Evolutionary conservation across 306 rosid species (phyloP).

Genomic region (Nissolia schottii): DNA sequence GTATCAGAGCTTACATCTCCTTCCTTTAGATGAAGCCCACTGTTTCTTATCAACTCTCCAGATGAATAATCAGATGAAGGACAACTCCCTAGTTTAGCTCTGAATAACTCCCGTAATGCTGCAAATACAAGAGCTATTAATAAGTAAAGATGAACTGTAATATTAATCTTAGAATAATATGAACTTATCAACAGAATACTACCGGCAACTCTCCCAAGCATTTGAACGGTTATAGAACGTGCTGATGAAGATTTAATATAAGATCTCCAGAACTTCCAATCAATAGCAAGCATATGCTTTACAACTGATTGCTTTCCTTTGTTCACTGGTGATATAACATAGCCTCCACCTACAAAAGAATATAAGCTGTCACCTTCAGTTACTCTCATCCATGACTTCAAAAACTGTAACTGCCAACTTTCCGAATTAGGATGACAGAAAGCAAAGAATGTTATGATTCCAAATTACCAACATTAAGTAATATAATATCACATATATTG

Average conservation of each 20-base stretch:
- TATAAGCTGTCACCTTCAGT: constrained; percentile 29
- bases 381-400: background rate
- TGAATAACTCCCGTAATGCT: constrained; percentile 81
- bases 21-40: constrained; percentile 34
- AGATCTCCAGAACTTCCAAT: constrained; percentile 93
- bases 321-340: constrained; percentile 72
- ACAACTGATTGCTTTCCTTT: constrained; percentile 83
- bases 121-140: constrained; percentile 28
- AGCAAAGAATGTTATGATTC: constrained; percentile 16
- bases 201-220: constrained; percentile 97
- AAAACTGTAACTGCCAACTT: constrained; percentile 8
- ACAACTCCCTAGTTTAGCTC: constrained; percentile 50
- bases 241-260: constrained; percentile 76
- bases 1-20: constrained; percentile 39
- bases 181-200: constrained; percentile 11
- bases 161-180: constrained; percentile 6
- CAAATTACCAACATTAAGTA: constrained; percentile 2
- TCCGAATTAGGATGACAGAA: constrained; percentile 18
- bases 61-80: constrained; percentile 50
- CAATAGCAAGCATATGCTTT: constrained; percentile 96
- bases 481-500: background rate
- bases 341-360: constrained; percentile 82
- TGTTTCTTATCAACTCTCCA: constrained; percentile 44
- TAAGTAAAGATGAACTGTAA: constrained; percentile 19
- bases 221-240: constrained; percentile 66